Evolutionary conservation across 2,329 filamentous ascomycete genomes (phyloP), one percentile per base, ranked within the genome.

Genomic region (Acarospora socialis): DNA sequence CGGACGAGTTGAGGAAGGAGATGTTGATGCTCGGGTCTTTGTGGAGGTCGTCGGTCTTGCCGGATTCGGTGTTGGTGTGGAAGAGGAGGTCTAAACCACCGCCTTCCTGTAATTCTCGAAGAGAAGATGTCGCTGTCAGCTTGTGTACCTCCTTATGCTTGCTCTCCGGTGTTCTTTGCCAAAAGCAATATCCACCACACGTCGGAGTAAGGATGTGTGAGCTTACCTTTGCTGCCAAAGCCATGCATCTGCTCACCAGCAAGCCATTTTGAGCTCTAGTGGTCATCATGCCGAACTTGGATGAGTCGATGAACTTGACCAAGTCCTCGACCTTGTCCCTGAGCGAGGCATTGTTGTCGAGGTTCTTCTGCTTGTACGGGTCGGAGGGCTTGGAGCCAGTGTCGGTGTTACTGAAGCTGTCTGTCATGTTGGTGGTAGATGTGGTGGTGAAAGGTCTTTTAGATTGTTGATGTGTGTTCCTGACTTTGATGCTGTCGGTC

Each of bases 221-320:
- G 40, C 60, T 19, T 61, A 84, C 81, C 56, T 78, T 79, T 9
- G 71, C 81, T 10, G 81, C 81, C 9, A 92, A 55, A 4, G 81
- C 81, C 84, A 93, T 92, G 54, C 77, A 82, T 42, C 84, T 67
- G n/a, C 78, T 86, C 4, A 78, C 74, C 9, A 93, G 61, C 30
- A 74, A 65, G 8, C 76, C 77, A 0, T 65, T 70, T 2, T 68
- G 61, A 29, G 77, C 73, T 30, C 75, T 67, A 14, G 84, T 92
- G 6, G 83, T 90, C 73, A 92, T 75, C 77, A 92, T 81, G 55
- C 79, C 81, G 52, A 83, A 92, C 59, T 92, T 92, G 62, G 67
- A 70, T 40, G 66, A 64, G 21, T 70, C 65, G 50, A 81, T 69
- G 55, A 92, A 92, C 9, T 63, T 59, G 46, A 66, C 61, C 22